Percentiles rank a stretch among this genome's conserved stretches.
phyloP scores from a whole-genome alignment of 2,329 filamentous ascomycete species.

The Davidsoniella virescens region DNA sequence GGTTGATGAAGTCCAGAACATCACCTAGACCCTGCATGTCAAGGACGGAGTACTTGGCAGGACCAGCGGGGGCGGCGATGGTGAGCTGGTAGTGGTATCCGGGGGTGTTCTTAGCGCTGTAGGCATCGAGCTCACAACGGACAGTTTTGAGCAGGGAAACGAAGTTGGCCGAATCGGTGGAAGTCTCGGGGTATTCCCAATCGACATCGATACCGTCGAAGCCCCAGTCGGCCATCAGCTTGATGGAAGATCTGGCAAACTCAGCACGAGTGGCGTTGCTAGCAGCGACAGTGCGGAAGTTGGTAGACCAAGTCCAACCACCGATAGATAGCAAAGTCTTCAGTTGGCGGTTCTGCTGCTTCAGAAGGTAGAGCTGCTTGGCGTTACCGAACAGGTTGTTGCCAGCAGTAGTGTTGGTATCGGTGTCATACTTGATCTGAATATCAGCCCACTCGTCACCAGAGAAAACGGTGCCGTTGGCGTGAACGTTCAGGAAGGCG shows the following conservation, averaged over 20 bases:
- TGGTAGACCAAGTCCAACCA: conserved; percentile 69
- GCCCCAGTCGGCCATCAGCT: conserved; percentile 57
- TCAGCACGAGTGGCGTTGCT: conserved; percentile 41
- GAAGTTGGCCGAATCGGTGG: conserved; percentile 27
- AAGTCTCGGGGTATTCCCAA: conserved; percentile 25
- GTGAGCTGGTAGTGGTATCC: conserved; percentile 38
- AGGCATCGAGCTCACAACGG: conserved; percentile 31
- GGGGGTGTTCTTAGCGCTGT: conserved; percentile 27
- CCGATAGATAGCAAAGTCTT: conserved; percentile 70
- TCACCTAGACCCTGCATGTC: conserved; percentile 29
- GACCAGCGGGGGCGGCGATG: conserved; percentile 34
- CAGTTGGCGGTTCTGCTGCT: conserved; percentile 60
- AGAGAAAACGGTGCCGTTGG: conserved; percentile 56
- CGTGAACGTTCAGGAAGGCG: conserved; percentile 60
- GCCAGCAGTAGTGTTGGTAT: conserved; percentile 26
- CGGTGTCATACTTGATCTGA: conserved; percentile 48
- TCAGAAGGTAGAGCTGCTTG: conserved; percentile 64
- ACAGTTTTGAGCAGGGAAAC: conserved; percentile 28
- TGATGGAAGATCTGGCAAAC: conserved; percentile 56
- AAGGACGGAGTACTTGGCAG: conserved; percentile 30
- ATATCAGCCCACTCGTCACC: conserved; percentile 54
- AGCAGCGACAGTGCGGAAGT: conserved; percentile 53
- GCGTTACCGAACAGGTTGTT: conserved; percentile 67
- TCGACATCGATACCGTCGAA: conserved; percentile 33
- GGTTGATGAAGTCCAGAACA: conserved; percentile 37